Base-by-base conservation (phyloP, 306 rosid species). In the Dalbergia oliveri region DNA sequence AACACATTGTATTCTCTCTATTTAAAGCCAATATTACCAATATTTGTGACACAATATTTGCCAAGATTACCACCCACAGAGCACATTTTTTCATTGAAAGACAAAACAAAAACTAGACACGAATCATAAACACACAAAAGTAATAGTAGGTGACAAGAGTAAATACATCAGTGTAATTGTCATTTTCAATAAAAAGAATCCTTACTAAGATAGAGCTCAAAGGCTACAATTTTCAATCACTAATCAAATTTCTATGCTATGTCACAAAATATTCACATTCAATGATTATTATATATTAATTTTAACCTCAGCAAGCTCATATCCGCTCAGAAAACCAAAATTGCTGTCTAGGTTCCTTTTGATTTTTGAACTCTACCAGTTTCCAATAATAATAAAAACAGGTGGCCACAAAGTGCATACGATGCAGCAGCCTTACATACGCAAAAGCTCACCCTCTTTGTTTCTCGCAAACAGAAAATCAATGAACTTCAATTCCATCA, bases 121-220 rank as follows among this genome's bases (percentile, higher is more conserved):
- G 56, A 69, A 35, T 44, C 58, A 76, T 8, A 18, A 73, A 41
- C 73, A 41, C 51, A 4, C 51, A 76, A 68, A 53, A 10, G 39
- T 2, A 65, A 35, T 57, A 50, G 26, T 4, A 1, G 16, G 33
- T 26, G 64, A 57, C 66, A 21, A 21, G 23, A 39, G 62, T 44
- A 8, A 19, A 35, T 19, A 63, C 19, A 11, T 44, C 41, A 5
- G 19, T 39, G 34, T 66, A 26, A 34, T 1, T 1, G 12, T 11
- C 14, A 60, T 64, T 41, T 8, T 76, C 16, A 6, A 5, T 70
- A 69, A 54, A 11, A 39, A 1, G 58, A 69, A 62, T 0, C 60
- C 11, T 63, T 9, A 31, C 26, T n/a, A 16, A 10, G 16, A 18
- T 21, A 53, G 59, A 14, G 21, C 59, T 53, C 59, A 54, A 54